Base-by-base conservation (phyloP, 140 eudicot genomes). In the Cichorium intybus region DNA sequence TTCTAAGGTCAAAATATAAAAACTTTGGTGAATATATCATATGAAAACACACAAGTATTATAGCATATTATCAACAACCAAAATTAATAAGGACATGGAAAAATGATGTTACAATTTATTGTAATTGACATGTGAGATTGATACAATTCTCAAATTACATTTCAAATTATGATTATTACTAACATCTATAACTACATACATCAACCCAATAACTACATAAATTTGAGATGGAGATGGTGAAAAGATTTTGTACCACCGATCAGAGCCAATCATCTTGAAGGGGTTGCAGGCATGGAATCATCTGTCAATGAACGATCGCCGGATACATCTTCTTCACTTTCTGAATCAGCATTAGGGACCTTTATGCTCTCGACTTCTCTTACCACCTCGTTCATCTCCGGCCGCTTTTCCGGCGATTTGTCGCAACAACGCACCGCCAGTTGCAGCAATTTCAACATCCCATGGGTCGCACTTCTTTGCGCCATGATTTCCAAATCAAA, bases 401-500 rank as follows among this genome's bases (percentile, higher is more conserved):
- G 95, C 53, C 97, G 67, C 53, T 69, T 78, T 14, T 81, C 95
- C 4, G 89, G 95, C 17, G 74, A 68, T 67, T 69, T 79, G 4
- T 86, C 86, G 21, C 92, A 79, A 65, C 97, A 89, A 14, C 77
- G 75, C n/a, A 89, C 75, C 10, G 92, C 97, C 15, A 81, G 68
- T 28, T 84, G 85, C 41, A 86, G 23, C 24, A 89, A 24, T 50
- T 67, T 76, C 73, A 83, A 47, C 92, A 89, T 86, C 74, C 85
- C 97, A 65, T 75, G 62, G 24, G 68, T 71, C 4, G 85, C 86
- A 43, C 80, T 77, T 61, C 84, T 75, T 39, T 84, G 90, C 43
- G 57, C 77, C 57, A 81, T 73, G 24, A 86, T 77, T 71, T 89
- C 97, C 57, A 66, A 55, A 46, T 89, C 97, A 39, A 89, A 89